Evolutionary conservation across 176 grass and related monocot species (phyloP), one percentile per base, ranked within the genome.

Genomic region (Lolium rigidum): DNA sequence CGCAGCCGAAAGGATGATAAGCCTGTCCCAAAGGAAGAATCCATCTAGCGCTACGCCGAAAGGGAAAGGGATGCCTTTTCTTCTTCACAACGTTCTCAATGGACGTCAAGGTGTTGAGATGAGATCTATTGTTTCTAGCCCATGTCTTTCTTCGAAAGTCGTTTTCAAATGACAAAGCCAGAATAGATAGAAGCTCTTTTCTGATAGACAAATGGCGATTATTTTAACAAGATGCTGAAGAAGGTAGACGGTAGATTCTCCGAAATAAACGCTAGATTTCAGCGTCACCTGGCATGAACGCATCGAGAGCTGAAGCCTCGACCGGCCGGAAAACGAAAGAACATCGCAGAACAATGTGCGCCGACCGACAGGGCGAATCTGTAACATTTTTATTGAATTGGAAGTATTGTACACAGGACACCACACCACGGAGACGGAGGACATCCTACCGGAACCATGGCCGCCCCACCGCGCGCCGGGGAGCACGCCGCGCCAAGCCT

Each of bases 311-410:
- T 77, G 41, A 22, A n/a, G n/a, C n/a, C n/a, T n/a, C n/a, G n/a
- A n/a, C n/a, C n/a, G n/a, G n/a, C 17, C 9, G 1, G 61, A 35
- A 37, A 80, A 44, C 39, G 3, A 71, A 21, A 63, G 81, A 83
- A 22, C 28, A 55, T 11, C 10, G 44, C 9, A 48, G 22, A 10
- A 22, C 46, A 2, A 78, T 57, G 15, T 63, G 59, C 59, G 43
- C 9, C 59, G 43, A 50, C 44, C 31, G 43, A 50, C 44, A 50
- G 39, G 11, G 12, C 43, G 43, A 39, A 76, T 76, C 82, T 79
- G 26, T 21, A 70, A 58, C 65, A 90, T 59, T 57, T 48, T 90
- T 90, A 90, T 90, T 90, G 67, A 83, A 83, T 18, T 49, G 67
- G 84, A 83, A 80, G 63, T 87, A 83, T 87, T 35, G 74, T 90